Base-by-base conservation (phyloP, 202 grass and related monocot genomes). In the Hordeum pubiflorum region DNA sequence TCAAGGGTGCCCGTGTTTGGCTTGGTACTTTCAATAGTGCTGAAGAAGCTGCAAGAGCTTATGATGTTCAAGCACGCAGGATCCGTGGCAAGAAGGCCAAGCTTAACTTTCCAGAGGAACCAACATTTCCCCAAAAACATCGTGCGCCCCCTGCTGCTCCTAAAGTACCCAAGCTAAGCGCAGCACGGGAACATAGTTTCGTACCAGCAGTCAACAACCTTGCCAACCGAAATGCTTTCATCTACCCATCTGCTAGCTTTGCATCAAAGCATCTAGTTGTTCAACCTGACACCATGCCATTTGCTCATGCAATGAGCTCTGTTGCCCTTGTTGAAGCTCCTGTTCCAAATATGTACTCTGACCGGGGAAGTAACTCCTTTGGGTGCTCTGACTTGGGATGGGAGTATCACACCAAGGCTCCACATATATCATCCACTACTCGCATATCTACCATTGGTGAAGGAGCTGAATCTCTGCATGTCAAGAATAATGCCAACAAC, bases 11-110 rank as follows among this genome's bases (percentile, higher is more conserved):
- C 43, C 90, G 92, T 76, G 95, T 95, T 14, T 98, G 96, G 96
- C 88, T 98, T 31, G 96, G 96, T 58, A 98, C 92, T 78, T 98
- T 81, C 85, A 95, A 98, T 68, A 93, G 82, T 63, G 90, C 92
- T 41, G 92, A 98, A 85, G 96, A 98, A 91, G 92, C 96, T 70
- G 92, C 96, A 80, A 88, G 90, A 87, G 96, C 96, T 69, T 98
- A 98, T 78, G 96, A 98, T 40, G 80, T 87, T 36, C 92, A 93
- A 81, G 96, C 96, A 34, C 96, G 80, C 37, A 88, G 75, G 69
- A 98, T 98, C 34, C 92, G 96, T 81, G 92, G 96, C 74, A 98
- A 86, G 50, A 98, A 98, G 86, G 95, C 95, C 40, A 98, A 93
- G 88, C 87, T 98, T 48, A 98, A 98, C 75, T 98, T 98, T 57